Evolutionary conservation across 2,329 filamentous ascomycete genomes (phyloP), one percentile per base, ranked within the genome.

Genomic region (Huntiella moniliformis): DNA sequence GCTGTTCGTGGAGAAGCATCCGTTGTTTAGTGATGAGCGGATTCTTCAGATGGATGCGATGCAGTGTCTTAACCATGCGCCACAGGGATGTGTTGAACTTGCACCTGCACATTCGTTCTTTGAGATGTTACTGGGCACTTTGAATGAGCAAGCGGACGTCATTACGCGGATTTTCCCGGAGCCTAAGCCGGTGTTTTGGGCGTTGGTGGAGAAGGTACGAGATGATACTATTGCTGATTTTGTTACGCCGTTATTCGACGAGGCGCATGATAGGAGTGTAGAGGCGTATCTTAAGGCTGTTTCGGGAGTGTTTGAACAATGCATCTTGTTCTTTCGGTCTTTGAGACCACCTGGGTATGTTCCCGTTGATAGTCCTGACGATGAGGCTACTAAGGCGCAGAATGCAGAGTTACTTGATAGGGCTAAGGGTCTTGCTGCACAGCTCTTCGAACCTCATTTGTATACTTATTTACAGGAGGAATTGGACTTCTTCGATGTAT

Each of bases 391-490:
- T 12, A 38, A 38, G 11, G 17, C 22, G 13, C 12, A 15, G 38
- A 35, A 39, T n/a, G 44, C 38, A 7, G 34, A 35, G 31, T 17
- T 37, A 3, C 34, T 46, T 17, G 31, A 77, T 7, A 75, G 78
- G 52, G 71, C 81, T 11, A 79, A 77, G 54, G 68, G 74, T 48
- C 70, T 85, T 43, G 69, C 87, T 11, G 64, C 77, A 12, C 73
- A 71, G 51, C 77, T 86, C 1, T 96, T 94, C 55, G 88, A 94
- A 58, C 85, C 82, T 35, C 88, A 96, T 57, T 68, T 96, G n/a
- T 87, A 95, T 58, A 64, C 93, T 1, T 98, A 96, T 58, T 67
- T 98, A 12, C 78, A 85, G 51, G 88, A 95, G 57, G 91, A 98
- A 63, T 67, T 95, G 28, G 83, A 88, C 42, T 79, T 77, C 56